These are phyloP conservation scores for Talaromyces borbonicus DNA, from an alignment of 495 filamentous ascomycete genomes.

Conservation along the genomic window DNA sequence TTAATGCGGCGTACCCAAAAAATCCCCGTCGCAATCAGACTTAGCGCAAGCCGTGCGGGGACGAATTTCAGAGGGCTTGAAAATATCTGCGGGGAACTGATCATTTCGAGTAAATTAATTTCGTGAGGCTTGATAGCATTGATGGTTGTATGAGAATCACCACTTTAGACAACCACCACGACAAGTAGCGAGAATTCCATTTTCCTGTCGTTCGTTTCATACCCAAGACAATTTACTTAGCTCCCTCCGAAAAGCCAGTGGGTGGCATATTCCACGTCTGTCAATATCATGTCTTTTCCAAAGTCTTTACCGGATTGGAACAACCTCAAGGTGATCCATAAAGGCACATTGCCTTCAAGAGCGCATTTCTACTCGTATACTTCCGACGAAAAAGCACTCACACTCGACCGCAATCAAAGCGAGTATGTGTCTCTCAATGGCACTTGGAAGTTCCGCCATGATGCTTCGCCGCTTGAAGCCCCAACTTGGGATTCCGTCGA, in stretches of 20 bases:
- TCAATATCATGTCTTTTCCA: slow-evolving; percentile 12
- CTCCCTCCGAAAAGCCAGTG: too few relatives aligned
- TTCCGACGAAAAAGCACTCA: slow-evolving; percentile 5
- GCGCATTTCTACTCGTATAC: slow-evolving; percentile 43
- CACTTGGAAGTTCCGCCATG: slow-evolving; percentile 48
- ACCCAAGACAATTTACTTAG: too few relatives aligned
- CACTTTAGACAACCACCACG: too few relatives aligned
- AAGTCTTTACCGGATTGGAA: slow-evolving; percentile 42
- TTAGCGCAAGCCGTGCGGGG: background rate
- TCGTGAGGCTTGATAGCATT: too few relatives aligned
- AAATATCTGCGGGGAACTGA: too few relatives aligned
- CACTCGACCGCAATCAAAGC: background rate
- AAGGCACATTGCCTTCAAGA: slow-evolving; percentile 49
- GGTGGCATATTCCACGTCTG: too few relatives aligned
- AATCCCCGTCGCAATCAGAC: background rate
- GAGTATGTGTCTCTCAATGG: slow-evolving; percentile 34
- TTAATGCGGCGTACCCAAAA: background rate
- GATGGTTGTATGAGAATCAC: too few relatives aligned
- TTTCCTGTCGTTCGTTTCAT: too few relatives aligned
- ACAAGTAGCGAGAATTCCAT: too few relatives aligned
- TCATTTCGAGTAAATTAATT: too few relatives aligned
- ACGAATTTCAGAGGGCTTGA: too few relatives aligned
- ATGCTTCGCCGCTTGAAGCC: slow-evolving; percentile 37
- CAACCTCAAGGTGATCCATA: slow-evolving; percentile 49
- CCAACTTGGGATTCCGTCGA: slow-evolving; percentile 26